These are phyloP conservation scores for Beta macrorhiza DNA, from an alignment of 179 eudicot species.

Conservation along the genomic window DNA sequence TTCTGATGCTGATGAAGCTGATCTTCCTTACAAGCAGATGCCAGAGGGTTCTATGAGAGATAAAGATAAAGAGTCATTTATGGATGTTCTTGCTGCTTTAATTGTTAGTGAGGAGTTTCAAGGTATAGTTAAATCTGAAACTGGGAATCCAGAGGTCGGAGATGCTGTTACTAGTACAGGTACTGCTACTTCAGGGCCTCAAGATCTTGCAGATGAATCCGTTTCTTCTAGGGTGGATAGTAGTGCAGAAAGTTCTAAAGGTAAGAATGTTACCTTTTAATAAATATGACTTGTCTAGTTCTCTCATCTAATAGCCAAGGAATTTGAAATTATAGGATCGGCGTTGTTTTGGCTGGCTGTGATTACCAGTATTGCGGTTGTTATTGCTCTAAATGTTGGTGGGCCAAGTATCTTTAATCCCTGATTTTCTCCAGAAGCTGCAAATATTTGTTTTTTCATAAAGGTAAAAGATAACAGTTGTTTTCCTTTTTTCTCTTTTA, in stretches of 20 bases:
- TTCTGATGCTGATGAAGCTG: slow-evolving; percentile 61
- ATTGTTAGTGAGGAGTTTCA: slow-evolving; percentile 94
- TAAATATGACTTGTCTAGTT: not conserved
- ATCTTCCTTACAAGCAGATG: slow-evolving; percentile 43
- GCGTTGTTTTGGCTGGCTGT: slow-evolving; percentile 72
- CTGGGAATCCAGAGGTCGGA: slow-evolving; percentile 43
- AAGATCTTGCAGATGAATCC: slow-evolving; percentile 35
- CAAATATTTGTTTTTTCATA: not conserved
- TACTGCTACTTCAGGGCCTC: slow-evolving; percentile 37
- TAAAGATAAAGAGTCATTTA: slow-evolving; percentile 66
- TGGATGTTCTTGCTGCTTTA: slow-evolving; percentile 90
- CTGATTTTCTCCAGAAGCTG: slow-evolving; percentile 24
- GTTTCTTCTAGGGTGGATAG: slow-evolving; percentile 34
- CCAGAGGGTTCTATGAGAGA: slow-evolving; percentile 30
- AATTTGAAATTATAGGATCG: slow-evolving; percentile 51
- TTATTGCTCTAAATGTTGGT: slow-evolving; percentile 62
- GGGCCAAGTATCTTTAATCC: slow-evolving; percentile 79
- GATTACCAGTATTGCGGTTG: slow-evolving; percentile 56
- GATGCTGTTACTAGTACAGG: slow-evolving; percentile 30
- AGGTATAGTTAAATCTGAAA: slow-evolving; percentile 87
- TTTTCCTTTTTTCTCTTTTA: not conserved
- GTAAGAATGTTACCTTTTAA: slow-evolving; percentile 31
- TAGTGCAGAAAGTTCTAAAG: slow-evolving; percentile 43
- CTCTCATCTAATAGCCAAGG: slow-evolving; percentile 6
- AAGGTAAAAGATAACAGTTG: slow-evolving; percentile 11